Base-by-base conservation (phyloP, 2,329 filamentous ascomycete genomes). In the Botrytis cinerea region DNA sequence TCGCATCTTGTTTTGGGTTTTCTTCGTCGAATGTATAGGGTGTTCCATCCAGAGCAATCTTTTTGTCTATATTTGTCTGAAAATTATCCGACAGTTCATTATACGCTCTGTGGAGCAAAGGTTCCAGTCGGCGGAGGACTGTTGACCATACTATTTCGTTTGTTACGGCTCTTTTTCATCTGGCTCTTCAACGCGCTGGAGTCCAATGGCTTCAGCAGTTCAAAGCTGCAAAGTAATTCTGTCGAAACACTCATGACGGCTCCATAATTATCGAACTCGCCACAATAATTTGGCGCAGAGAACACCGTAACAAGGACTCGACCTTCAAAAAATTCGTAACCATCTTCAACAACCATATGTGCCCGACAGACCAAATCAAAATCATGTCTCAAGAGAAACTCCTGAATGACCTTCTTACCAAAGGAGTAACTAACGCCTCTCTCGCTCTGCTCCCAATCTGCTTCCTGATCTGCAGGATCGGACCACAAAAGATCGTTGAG, bases 301-400 rank as follows among this genome's bases (percentile, higher is more conserved):
- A 99, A 99, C 1, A 99, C 95, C 2, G 96, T 99, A 63, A 99
- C 96, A 74, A 99, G 83, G 63, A 98, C 92, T 74, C 96, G 89
- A 82, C 99, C 96, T 75, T 93, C 97, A 83, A 98, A 99, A 83
- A 99, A 99, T 80, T 99, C 96, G 83, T 99, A 99, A 18, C 96
- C 96, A 81, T 99, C 96, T 83, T 99, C 96, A 35, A 99, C 96
- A 70, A 99, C 96, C 96, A 98, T 98, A 84, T 99, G 96, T 67
- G 96, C 96, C 77, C 96, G 91, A 82, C 96, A 99, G 70, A 99
- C 95, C 69, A 99, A 86, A 82, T 99, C 96, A 81, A 99, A 98
- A 83, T 99, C 96, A 81, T 99, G 96, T 73, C 93, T 90, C 74
- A 94, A 92, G 76, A 99, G 85, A 82, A 99, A 99, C 79, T 98